These are phyloP conservation scores for Deuterostichococcus epilithicus DNA, from an alignment of 139 green algal genomes.

Conservation along the genomic window DNA sequence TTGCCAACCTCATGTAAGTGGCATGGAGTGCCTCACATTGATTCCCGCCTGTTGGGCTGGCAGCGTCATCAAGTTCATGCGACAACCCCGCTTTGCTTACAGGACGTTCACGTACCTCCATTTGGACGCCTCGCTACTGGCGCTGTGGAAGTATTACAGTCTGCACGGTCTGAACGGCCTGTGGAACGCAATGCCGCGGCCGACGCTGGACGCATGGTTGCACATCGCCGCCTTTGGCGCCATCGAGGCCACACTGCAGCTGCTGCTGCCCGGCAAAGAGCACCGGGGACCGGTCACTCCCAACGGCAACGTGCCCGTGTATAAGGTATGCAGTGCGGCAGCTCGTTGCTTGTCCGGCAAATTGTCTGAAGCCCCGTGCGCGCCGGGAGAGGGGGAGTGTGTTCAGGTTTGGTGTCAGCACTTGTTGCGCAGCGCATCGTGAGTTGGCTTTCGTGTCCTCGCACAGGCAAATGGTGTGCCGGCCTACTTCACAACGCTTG, in stretches of 20 bases:
- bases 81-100: background rate
- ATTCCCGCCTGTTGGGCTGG: background rate
- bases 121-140: constrained; percentile 23
- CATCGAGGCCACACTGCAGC: constrained; percentile 50
- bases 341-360: too few species aligned
- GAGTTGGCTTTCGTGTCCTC: background rate
- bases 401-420: background rate
- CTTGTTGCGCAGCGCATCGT: background rate
- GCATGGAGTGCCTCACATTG: background rate
- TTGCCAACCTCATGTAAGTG: constrained; percentile 38
- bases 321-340: too few species aligned
- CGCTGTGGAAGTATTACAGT: constrained; percentile 9
- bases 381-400: background rate
- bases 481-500: constrained; percentile 35
- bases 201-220: constrained; percentile 29
- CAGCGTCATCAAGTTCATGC: background rate
- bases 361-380: too few species aligned
- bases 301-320: constrained; percentile 62
- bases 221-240: constrained; percentile 45
- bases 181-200: constrained; percentile 23
- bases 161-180: constrained; percentile 8
- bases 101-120: constrained; percentile 38
- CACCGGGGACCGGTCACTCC: constrained; percentile 52
- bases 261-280: constrained; percentile 48
- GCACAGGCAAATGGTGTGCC: constrained; percentile 54